These are phyloP conservation scores for Psidium guajava DNA, from an alignment of 345 rosid genomes.

Conservation along the genomic window DNA sequence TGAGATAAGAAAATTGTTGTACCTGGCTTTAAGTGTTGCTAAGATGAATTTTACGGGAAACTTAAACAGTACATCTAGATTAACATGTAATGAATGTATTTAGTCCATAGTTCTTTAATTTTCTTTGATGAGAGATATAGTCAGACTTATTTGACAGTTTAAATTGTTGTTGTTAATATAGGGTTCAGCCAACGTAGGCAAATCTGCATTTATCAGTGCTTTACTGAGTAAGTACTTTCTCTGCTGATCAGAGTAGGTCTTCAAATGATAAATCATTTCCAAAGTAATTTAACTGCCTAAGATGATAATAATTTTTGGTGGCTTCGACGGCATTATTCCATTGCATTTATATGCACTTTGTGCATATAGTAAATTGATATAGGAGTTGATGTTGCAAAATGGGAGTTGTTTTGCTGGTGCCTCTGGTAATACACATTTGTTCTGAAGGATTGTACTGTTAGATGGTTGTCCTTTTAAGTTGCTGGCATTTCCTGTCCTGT, in stretches of 20 bases:
- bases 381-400: not conserved
- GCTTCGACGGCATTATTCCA: not conserved
- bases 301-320: not conserved
- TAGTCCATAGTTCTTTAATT: not conserved
- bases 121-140: not conserved
- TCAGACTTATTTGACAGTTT: not conserved
- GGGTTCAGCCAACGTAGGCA: conserved; percentile 98
- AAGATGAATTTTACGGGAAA: not conserved
- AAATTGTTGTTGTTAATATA: conserved; percentile 15
- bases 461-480: not conserved
- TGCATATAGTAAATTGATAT: not conserved
- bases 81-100: not conserved
- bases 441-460: not conserved
- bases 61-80: not conserved
- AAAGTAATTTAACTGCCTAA: not conserved
- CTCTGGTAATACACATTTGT: not conserved
- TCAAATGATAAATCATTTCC: not conserved
- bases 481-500: not conserved
- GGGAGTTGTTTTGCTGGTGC: not conserved
- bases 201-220: conserved; percentile 94
- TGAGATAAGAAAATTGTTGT: not conserved
- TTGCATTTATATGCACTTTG: not conserved
- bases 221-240: conserved; percentile 56
- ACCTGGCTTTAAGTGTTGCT: not conserved
- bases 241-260: not conserved